phyloP scores from a whole-genome alignment of 306 rosid species.

The Cicer arietinum region DNA sequence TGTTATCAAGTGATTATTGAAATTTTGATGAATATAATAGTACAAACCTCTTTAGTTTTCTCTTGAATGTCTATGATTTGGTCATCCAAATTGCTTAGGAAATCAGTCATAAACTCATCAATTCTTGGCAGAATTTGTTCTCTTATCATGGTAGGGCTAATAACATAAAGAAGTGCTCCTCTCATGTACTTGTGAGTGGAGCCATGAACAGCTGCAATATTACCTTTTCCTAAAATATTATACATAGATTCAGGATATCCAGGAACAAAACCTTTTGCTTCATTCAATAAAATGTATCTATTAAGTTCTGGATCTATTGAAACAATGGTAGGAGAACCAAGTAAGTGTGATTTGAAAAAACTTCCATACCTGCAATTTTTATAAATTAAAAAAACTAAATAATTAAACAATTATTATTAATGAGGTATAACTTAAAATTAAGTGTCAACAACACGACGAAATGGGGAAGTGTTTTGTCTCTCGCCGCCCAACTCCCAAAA shows the following conservation, averaged over 20 bases:
- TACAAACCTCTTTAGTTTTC: slow-evolving; percentile 80
- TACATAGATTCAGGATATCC: slow-evolving; percentile 98
- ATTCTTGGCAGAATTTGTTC: slow-evolving; percentile 77
- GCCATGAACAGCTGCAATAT: slow-evolving; percentile 98
- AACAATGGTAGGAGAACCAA: slow-evolving; percentile 95
- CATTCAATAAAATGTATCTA: slow-evolving; percentile 87
- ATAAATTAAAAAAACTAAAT: background rate
- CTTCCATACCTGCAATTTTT: slow-evolving; percentile 71
- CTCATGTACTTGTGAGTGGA: slow-evolving; percentile 90
- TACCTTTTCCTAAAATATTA: slow-evolving; percentile 84
- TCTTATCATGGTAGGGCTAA: slow-evolving; percentile 72
- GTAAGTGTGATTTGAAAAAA: slow-evolving; percentile 93
- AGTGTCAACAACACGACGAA: too few species aligned
- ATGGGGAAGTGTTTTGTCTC: too few species aligned
- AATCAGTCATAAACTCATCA: slow-evolving; percentile 79
- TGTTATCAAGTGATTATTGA: too few species aligned
- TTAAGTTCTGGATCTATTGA: slow-evolving; percentile 97
- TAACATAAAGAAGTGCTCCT: slow-evolving; percentile 81
- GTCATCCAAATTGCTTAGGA: slow-evolving; percentile 65
- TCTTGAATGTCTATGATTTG: slow-evolving; percentile 84
- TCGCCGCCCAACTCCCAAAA: too few species aligned
- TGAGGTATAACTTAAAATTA: slow-evolving; percentile 26
- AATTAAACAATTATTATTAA: slow-evolving; percentile 42
- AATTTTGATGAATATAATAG: too few species aligned
- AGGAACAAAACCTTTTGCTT: slow-evolving; percentile 92